Percentiles rank a stretch among this genome's conserved stretches.
These are phyloP conservation scores for Tolypocladium amazonense DNA, from an alignment of 2,329 filamentous ascomycete species.

Conservation along the genomic window DNA sequence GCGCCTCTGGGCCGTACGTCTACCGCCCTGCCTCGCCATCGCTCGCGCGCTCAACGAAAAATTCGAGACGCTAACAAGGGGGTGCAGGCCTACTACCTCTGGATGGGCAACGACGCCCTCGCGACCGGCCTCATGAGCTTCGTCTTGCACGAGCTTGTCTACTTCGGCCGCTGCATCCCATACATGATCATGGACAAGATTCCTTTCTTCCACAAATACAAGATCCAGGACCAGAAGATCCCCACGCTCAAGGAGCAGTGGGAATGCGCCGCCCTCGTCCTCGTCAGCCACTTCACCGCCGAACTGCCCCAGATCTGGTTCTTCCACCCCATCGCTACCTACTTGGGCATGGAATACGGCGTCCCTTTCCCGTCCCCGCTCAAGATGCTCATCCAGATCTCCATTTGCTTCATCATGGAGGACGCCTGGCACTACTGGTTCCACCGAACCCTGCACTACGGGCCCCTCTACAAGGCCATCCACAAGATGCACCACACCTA, in stretches of 20 bases:
- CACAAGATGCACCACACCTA: conserved; percentile 99
- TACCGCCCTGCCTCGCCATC: not conserved
- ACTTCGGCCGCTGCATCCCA: conserved; percentile 84
- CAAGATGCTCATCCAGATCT: conserved; percentile 86
- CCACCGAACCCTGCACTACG: conserved; percentile 88
- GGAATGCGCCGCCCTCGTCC: conserved; percentile 85
- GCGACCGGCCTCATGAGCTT: conserved; percentile 98
- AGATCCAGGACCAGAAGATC: conserved; percentile 84
- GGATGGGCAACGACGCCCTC: conserved; percentile 94
- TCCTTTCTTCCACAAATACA: conserved; percentile 83
- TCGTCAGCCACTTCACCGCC: conserved; percentile 93
- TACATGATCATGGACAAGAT: conserved; percentile 90
- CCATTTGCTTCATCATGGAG: conserved; percentile 89
- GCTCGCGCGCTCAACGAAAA: not conserved
- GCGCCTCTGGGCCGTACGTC: conserved; percentile 72
- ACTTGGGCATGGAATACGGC: conserved; percentile 75
- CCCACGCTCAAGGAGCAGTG: conserved; percentile 91
- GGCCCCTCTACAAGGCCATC: conserved; percentile 87
- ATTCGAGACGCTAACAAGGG: not conserved
- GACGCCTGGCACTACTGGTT: conserved; percentile 98
- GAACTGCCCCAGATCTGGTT: conserved; percentile 98
- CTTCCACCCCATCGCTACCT: conserved; percentile 94
- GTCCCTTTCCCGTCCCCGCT: conserved; percentile 80
- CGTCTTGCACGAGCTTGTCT: conserved; percentile 83
- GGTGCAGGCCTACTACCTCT: conserved; percentile 75